A percentile compares a stretch with the other conserved stretches of the same genome.
Evolutionary conservation across 106 monocot species (phyloP).

Genomic region (Dendrobium chrysotoxum): DNA sequence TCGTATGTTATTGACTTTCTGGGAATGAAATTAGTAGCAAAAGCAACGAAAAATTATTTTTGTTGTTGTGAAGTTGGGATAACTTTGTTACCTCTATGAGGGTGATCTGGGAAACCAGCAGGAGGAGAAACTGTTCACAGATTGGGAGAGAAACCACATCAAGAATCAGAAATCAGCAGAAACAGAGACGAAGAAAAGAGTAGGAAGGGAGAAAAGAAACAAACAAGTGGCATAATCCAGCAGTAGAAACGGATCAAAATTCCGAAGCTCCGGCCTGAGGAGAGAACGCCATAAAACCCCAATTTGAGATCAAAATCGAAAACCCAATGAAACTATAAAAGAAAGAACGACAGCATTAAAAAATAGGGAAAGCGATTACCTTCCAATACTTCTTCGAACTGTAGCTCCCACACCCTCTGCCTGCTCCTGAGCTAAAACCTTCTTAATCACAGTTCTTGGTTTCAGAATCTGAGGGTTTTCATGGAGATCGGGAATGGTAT

Average conservation of each 20-base stretch:
- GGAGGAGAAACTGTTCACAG: conserved; percentile 47
- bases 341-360: too few species aligned
- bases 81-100: conserved; percentile 36
- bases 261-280: conserved; percentile 49
- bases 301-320: not conserved
- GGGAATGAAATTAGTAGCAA: not conserved
- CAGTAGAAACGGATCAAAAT: conserved; percentile 64
- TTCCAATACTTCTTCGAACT: conserved; percentile 79
- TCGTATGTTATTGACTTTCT: too few species aligned
- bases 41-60: too few species aligned
- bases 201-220: not conserved
- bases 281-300: not conserved
- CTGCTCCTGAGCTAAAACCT: conserved; percentile 58
- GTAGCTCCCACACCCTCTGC: conserved; percentile 62
- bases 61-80: conserved; percentile 2
- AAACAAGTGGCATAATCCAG: conserved; percentile 57
- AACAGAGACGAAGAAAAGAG: not conserved
- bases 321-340: not conserved
- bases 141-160: not conserved
- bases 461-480: conserved; percentile 21
- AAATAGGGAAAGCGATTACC: conserved; percentile 12
- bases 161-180: not conserved
- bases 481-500: not conserved
- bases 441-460: conserved; percentile 43
- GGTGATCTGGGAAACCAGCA: conserved; percentile 73